These are phyloP conservation scores for Ganoderma lucidum DNA, from an alignment of 1,284 basidiomycete species.

Conservation along the genomic window DNA sequence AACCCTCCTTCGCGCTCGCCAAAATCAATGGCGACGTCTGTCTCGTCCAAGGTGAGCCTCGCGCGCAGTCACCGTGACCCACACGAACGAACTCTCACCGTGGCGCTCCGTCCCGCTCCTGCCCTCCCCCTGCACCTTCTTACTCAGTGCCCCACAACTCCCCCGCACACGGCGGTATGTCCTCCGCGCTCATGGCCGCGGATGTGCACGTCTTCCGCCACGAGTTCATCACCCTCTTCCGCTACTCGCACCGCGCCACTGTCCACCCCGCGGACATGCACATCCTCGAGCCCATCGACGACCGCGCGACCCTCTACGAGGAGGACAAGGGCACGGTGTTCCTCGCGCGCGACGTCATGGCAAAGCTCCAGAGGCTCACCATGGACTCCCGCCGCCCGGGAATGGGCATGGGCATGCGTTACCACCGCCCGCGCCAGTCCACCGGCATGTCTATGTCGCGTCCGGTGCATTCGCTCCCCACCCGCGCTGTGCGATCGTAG, in stretches of 20 bases:
- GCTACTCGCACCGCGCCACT: slow-evolving; percentile 46
- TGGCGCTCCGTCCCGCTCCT: slow-evolving; percentile 14
- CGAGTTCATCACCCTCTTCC: slow-evolving; percentile 53
- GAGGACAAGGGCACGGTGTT: slow-evolving; percentile 70
- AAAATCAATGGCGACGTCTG: slow-evolving; percentile 44
- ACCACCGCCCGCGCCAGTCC: slow-evolving; percentile 18
- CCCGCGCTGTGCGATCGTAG: slow-evolving; percentile 13
- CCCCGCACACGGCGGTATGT: slow-evolving; percentile 29
- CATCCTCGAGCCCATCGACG: slow-evolving; percentile 62
- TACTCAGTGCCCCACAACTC: slow-evolving; percentile 30
- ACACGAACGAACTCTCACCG: slow-evolving; percentile 11
- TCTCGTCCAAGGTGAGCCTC: slow-evolving; percentile 47
- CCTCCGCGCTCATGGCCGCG: slow-evolving; percentile 44
- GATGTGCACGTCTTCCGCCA: slow-evolving; percentile 48
- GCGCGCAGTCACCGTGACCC: slow-evolving; percentile 6
- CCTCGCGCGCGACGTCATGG: slow-evolving; percentile 64
- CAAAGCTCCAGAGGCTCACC: slow-evolving; percentile 50
- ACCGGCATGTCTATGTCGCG: slow-evolving; percentile 7
- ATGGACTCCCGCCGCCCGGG: slow-evolving; percentile 25
- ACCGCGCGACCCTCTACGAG: slow-evolving; percentile 59
- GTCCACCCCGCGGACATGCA: slow-evolving; percentile 54
- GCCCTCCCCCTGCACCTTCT: too few species aligned
- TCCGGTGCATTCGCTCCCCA: slow-evolving; percentile 2
- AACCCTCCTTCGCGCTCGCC: slow-evolving; percentile 44
- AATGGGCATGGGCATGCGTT: background rate